Conservation (phyloP, 768 basidiomycete genomes). For the Leccinum aurantiacum region DNA sequence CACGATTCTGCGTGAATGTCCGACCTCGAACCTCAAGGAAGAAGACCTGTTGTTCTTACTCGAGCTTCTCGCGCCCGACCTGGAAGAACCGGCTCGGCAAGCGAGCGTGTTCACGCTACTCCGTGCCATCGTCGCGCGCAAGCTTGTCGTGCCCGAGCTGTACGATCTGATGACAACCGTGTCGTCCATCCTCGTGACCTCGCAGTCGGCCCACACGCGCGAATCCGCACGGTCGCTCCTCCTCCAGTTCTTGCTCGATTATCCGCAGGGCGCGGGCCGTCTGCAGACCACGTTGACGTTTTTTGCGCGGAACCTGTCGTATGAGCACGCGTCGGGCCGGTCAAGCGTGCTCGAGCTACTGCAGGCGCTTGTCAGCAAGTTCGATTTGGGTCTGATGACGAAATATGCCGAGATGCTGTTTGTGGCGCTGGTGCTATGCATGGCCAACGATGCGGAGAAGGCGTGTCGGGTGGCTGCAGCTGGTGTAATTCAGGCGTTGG, state of each 20-base stretch:
- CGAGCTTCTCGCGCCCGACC: conserved; percentile 81
- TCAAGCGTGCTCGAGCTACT: conserved; percentile 93
- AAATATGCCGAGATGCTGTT: conserved; percentile 91
- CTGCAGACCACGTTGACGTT: conserved; percentile 87
- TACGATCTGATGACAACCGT: conserved; percentile 97
- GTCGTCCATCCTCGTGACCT: conserved; percentile 89
- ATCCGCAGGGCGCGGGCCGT: conserved; percentile 93
- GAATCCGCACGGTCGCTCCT: conserved; percentile 87
- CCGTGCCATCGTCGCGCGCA: conserved; percentile 85
- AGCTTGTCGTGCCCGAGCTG: conserved; percentile 92
- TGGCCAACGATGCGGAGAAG: conserved; percentile 91
- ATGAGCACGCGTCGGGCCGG: conserved; percentile 86
- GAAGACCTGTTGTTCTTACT: conserved; percentile 86
- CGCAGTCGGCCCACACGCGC: conserved; percentile 86
- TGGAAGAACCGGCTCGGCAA: conserved; percentile 88
- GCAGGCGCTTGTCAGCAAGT: conserved; percentile 80
- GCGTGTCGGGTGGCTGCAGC: conserved; percentile 90
- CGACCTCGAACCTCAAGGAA: conserved; percentile 79
- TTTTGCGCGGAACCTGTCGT: conserved; percentile 88
- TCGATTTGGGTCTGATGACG: conserved; percentile 66
- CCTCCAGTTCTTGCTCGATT: conserved; percentile 94
- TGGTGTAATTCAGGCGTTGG: conserved; percentile 75
- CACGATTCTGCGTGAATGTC: conserved; percentile 85
- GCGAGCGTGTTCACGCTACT: conserved; percentile 84
- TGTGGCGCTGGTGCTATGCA: conserved; percentile 85